Evolutionary conservation across 257 asterid genomes (phyloP), one percentile per base, ranked within the genome.

Genomic region (Nicotiana obtusifolia): DNA sequence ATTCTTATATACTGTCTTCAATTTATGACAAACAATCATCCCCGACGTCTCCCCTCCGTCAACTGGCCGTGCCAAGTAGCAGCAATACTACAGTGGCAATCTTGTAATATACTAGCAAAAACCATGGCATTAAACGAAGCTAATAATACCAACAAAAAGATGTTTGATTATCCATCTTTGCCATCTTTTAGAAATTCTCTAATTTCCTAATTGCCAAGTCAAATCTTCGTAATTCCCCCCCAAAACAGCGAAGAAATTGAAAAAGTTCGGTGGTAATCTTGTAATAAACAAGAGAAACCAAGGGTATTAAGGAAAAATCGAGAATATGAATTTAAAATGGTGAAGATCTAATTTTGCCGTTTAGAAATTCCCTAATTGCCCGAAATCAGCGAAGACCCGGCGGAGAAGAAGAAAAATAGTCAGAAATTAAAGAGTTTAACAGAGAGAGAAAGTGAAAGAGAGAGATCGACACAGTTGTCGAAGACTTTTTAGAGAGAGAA

Each of bases 331-430:
- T 85, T 75, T 49, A 49, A 77, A 84, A 79, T 84, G 81, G 62
- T 81, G 90, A 83, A 87, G 91, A 89, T 87, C 92, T 90, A 81
- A 86, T 87, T 84, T 84, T 85, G 87, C 87, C 90, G 86, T 85
- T 86, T 37, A 66, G 61, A 83, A 77, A 88, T 30, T 79, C 84
- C 88, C 87, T 84, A 80, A 82, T 89, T 81, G 47, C 78, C 87
- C 88, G 67, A 41, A 81, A 78, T 64, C 80, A 7, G 83, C 75
- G 57, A 83, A 79, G 83, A 82, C 61, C 79, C 91, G 33, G 77
- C 86, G 88, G 84, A 77, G 87, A 82, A 83, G 76, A 82, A 82
- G 77, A 53, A 84, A 83, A 83, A 77, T 80, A 81, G 76, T 47
- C 85, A 69, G 83, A 52, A 85, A 64, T 73, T 73, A 59, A 73